A percentile compares a stretch with the other conserved stretches of the same genome.
Conservation (phyloP, 139 green algal species). For the Astrephomene gubernaculifera region DNA sequence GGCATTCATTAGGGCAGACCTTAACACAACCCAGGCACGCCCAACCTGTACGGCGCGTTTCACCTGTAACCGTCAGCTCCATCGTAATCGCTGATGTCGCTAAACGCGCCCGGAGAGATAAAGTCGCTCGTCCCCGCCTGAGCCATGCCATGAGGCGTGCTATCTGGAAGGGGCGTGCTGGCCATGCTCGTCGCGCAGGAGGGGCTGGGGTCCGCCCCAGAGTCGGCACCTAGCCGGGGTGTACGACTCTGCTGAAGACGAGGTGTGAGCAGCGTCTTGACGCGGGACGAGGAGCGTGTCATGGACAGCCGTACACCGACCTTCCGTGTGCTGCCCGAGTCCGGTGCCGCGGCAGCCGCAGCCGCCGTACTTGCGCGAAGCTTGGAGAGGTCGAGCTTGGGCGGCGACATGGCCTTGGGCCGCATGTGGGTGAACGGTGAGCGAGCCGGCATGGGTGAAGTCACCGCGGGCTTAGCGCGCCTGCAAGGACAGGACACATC, state of each 20-base stretch:
- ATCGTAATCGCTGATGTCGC: not conserved
- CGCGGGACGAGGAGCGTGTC: not conserved
- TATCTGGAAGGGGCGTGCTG: too few relatives aligned
- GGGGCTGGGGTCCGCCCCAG: too few relatives aligned
- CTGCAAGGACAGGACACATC: too few relatives aligned
- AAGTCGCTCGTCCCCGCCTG: not conserved
- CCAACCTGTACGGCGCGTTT: not conserved
- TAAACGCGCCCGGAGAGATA: not conserved
- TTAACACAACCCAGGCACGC: too few relatives aligned
- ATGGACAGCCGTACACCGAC: slow-evolving; percentile 10
- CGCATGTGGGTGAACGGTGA: not conserved
- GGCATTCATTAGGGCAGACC: too few relatives aligned
- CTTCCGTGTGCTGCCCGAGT: slow-evolving; percentile 11
- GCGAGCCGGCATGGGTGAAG: too few relatives aligned
- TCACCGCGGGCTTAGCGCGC: too few relatives aligned
- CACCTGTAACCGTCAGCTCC: not conserved
- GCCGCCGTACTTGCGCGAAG: slow-evolving; percentile 16
- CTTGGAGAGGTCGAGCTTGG: slow-evolving; percentile 33
- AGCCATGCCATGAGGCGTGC: too few relatives aligned
- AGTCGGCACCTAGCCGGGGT: not conserved
- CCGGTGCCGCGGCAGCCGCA: too few relatives aligned
- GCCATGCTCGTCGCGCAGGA: too few relatives aligned
- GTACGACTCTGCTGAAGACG: slow-evolving; percentile 16
- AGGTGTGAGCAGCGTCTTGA: slow-evolving; percentile 21
- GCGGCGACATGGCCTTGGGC: not conserved